These are phyloP conservation scores for Alternaria sp. DNA, from an alignment of 2,329 filamentous ascomycete genomes.

Conservation along the genomic window DNA sequence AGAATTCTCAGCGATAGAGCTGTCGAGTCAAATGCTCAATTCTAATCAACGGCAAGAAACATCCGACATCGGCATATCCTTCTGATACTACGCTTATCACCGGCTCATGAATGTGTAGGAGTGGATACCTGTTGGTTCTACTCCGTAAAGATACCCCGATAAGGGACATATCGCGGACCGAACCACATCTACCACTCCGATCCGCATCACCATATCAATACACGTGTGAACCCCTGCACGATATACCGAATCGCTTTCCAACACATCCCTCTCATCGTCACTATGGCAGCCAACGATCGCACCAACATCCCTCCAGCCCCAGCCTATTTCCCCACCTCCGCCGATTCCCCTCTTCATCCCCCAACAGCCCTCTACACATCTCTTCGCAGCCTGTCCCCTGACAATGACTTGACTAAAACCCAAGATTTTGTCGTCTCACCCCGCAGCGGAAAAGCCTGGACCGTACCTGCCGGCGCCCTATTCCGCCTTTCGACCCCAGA, in stretches of 20 bases:
- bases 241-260: background rate
- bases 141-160: background rate
- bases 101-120: slow-evolving; percentile 6
- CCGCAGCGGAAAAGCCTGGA: slow-evolving; percentile 77
- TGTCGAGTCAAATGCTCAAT: background rate
- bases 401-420: slow-evolving; percentile 18
- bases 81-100: slow-evolving; percentile 10
- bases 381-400: slow-evolving; percentile 26
- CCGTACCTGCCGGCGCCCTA: slow-evolving; percentile 72
- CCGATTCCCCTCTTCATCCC: slow-evolving; percentile 42
- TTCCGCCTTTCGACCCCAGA: slow-evolving; percentile 78
- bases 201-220: background rate
- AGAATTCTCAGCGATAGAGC: background rate
- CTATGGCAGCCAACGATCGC: slow-evolving; percentile 13
- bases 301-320: slow-evolving; percentile 35
- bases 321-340: slow-evolving; percentile 49
- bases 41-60: background rate
- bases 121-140: slow-evolving; percentile 2
- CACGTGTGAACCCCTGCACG: background rate
- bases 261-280: background rate
- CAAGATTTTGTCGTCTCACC: slow-evolving; percentile 67
- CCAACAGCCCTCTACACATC: slow-evolving; percentile 41
- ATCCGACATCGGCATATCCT: slow-evolving; percentile 12
- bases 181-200: background rate
- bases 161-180: background rate